A percentile compares a stretch with the other conserved stretches of the same genome.
Conservation (phyloP, 371 early-diverging fungal genomes). For the Circinella minor region DNA sequence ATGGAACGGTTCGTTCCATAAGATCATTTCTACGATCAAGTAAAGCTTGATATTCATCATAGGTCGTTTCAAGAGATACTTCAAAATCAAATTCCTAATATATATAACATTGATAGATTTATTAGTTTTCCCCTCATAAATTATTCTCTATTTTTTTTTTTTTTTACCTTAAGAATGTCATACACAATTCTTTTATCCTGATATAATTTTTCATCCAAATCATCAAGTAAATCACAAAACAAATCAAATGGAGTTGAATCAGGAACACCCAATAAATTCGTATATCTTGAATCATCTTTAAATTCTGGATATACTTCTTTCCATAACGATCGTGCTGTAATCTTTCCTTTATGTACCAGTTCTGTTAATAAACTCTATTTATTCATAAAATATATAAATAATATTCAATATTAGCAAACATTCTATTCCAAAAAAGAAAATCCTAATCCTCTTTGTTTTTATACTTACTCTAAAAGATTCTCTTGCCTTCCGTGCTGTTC, state of each 20-base stretch:
- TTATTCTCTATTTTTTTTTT: not conserved
- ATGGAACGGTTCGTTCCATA: conserved; percentile 23
- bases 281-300: conserved; percentile 72
- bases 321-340: conserved; percentile 82
- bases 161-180: conserved; percentile 54
- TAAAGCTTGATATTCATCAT: conserved; percentile 46
- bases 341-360: conserved; percentile 48
- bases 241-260: conserved; percentile 90
- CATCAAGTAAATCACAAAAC: conserved; percentile 89
- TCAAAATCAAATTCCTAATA: conserved; percentile 48
- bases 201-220: conserved; percentile 78
- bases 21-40: conserved; percentile 25
- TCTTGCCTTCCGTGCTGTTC: conserved; percentile 73
- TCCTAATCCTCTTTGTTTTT: not conserved
- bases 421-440: too few relatives aligned
- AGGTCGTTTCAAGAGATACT: conserved; percentile 56
- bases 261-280: conserved; percentile 77
- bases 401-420: not conserved
- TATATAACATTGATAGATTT: not conserved
- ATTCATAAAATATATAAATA: conserved; percentile 41
- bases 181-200: conserved; percentile 73
- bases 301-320: conserved; percentile 81
- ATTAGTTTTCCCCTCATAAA: too few relatives aligned
- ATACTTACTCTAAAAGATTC: conserved; percentile 60
- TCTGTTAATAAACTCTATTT: conserved; percentile 49